These are phyloP conservation scores for Cryptococcus sp. DNA, from an alignment of 1,284 basidiomycete genomes.

Conservation along the genomic window DNA sequence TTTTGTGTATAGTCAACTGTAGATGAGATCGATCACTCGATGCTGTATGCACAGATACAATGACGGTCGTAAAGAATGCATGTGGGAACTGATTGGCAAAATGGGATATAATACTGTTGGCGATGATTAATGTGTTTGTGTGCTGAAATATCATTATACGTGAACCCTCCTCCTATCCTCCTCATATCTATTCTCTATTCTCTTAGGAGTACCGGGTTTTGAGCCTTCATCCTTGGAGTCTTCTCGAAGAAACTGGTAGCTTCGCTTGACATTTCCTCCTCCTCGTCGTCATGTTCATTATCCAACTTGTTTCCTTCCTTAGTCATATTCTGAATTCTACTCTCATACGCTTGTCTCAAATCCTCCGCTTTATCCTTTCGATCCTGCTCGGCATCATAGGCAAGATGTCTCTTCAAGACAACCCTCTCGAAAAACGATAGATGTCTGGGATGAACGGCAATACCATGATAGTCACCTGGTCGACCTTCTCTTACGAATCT, in stretches of 20 bases:
- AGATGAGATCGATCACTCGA: too few species aligned
- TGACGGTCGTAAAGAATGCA: too few species aligned
- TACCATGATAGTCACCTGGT: conserved; percentile 53
- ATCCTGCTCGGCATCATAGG: conserved; percentile 54
- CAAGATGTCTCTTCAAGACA: conserved; percentile 51
- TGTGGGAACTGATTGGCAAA: too few species aligned
- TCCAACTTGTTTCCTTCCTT: conserved; percentile 23
- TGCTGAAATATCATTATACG: neutral
- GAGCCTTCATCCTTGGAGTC: conserved; percentile 3
- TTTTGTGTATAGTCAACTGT: too few species aligned
- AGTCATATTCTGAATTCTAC: conserved; percentile 20
- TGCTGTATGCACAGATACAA: too few species aligned
- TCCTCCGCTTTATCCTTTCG: conserved; percentile 50
- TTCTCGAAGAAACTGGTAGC: conserved; percentile 22
- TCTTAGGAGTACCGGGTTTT: conserved; percentile 1
- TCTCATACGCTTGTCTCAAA: conserved; percentile 49
- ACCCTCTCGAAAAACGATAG: conserved; percentile 50
- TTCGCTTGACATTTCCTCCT: conserved; percentile 14
- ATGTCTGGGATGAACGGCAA: conserved; percentile 55
- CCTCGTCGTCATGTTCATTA: conserved; percentile 26
- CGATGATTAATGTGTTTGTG: too few species aligned
- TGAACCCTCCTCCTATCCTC: neutral
- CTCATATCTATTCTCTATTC: neutral
- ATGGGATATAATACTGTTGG: too few species aligned
- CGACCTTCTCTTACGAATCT: conserved; percentile 51